Evolutionary conservation across 2,329 filamentous ascomycete genomes (phyloP).

Genomic region (Calonectria leucothoes): DNA sequence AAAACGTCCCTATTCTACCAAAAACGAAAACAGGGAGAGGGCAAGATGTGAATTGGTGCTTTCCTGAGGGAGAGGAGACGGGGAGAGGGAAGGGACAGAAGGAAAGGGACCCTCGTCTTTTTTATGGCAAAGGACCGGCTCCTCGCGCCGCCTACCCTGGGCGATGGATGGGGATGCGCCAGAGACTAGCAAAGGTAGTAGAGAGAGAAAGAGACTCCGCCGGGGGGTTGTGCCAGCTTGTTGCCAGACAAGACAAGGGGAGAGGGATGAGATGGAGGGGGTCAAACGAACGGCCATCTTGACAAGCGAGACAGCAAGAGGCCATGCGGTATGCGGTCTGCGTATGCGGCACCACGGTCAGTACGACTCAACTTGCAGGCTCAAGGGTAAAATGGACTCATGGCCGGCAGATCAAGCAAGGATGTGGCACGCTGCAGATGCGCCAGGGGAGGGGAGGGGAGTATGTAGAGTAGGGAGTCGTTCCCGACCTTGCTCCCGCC

Average conservation of each 20-base stretch:
- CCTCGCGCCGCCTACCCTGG: constrained; percentile 32
- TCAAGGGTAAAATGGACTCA: not conserved
- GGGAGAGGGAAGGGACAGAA: constrained; percentile 14
- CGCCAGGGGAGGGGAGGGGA: not conserved
- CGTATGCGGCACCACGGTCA: not conserved
- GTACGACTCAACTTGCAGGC: too few relatives aligned
- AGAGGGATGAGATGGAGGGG: not conserved
- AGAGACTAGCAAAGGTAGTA: constrained; percentile 8
- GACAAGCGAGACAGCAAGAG: not conserved
- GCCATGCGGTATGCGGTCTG: not conserved
- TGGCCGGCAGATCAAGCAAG: not conserved
- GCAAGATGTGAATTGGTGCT: not conserved
- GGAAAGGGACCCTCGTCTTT: constrained; percentile 25
- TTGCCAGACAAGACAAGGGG: not conserved
- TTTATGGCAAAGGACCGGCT: constrained; percentile 27
- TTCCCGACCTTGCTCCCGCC: constrained; percentile 12
- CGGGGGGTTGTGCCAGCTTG: not conserved
- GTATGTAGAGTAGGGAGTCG: not conserved
- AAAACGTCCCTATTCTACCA: not conserved
- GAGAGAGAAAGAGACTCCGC: constrained; percentile 5
- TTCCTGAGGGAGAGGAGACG: not conserved
- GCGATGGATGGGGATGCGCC: constrained; percentile 19
- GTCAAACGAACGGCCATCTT: not conserved
- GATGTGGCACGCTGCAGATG: not conserved
- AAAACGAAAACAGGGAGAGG: not conserved